Evolutionary conservation across 192 early-diverging fungal genomes (phyloP), one percentile per base, ranked within the genome.

Genomic region (Coemansia javaensis): DNA sequence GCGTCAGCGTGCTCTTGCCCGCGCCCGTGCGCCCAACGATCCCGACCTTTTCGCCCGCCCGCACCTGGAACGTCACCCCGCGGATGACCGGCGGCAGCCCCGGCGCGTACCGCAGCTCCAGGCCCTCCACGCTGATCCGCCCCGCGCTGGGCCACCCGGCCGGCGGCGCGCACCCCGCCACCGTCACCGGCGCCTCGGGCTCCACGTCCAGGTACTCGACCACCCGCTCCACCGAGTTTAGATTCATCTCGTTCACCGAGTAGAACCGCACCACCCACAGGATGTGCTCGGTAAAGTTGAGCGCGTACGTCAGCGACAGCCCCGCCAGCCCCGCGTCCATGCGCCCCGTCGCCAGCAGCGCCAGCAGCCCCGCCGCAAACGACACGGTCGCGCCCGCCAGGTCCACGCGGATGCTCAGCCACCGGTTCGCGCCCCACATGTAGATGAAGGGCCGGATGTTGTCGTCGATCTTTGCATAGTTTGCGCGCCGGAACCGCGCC

Each of bases 11-110:
- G 7, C 78, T 81, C 68, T 91, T 91, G 15, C 88, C 89, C 16
- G 87, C 82, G 12, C 89, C 90, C 1, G 90, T 89, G 15, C 92
- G 78, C 23, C 91, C 91, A 42, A 92, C 90, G 61, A 96, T 83
- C 14, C 90, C 93, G 54, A 96, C 83, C 66, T 91, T 92, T 58
- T 87, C 81, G 2, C 69, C 61, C 8, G 86, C 79, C 14, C 75
- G 78, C 47, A 94, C 82, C 14, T 64, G 47, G 40, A 93, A 84
- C 12, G 79, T 80, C 15, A 98, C 65, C 37, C 86, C 73, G 31
- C 88, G 83, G 16, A 96, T 80, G 15, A 77, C 78, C 1, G 81
- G 82, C 20, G 83, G 81, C 3, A 82, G 39, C 1, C 65, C 70
- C 15, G 63, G 66, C 5, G 85, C 71, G 46, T 95, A 95, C 38